Percentiles rank a stretch among this genome's conserved stretches.
Conservation (phyloP, 2,329 filamentous ascomycete species). For the Metarhizium rileyi region DNA sequence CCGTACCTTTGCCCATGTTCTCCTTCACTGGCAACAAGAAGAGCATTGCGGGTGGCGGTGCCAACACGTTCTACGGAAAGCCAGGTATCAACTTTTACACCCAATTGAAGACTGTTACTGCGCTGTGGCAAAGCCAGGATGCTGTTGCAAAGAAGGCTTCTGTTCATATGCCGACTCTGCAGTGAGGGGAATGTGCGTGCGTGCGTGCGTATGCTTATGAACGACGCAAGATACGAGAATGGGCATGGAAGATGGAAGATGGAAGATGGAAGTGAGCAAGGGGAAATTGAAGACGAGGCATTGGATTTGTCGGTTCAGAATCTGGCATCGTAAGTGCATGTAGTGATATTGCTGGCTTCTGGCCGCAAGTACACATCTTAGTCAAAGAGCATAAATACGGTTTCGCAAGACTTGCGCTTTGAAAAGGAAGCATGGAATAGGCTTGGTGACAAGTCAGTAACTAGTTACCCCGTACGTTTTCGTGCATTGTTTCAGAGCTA, state of each 20-base stretch:
- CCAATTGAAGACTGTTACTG: constrained; percentile 94
- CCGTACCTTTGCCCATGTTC: constrained; percentile 61
- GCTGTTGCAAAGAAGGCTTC: constrained; percentile 76
- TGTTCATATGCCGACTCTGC: constrained; percentile 70
- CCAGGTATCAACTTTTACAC: constrained; percentile 93
- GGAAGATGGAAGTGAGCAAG: background rate
- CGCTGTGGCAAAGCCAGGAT: constrained; percentile 79
- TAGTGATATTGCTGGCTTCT: background rate
- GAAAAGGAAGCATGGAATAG: no score
- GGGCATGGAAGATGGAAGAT: background rate
- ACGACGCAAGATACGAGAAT: no score
- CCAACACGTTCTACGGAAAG: constrained; percentile 90
- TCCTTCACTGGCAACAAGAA: constrained; percentile 75
- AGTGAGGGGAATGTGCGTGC: constrained; percentile 12
- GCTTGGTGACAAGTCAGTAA: no score
- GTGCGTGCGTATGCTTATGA: no score
- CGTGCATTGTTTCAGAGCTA: no score
- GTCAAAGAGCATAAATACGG: background rate
- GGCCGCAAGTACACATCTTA: background rate
- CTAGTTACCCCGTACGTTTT: no score
- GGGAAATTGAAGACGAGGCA: background rate
- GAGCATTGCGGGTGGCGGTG: constrained; percentile 82
- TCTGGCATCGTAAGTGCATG: background rate
- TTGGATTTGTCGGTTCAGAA: background rate
- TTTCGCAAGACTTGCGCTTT: background rate